Base-by-base conservation (phyloP, 306 rosid genomes). In the Prosopis cineraria region DNA sequence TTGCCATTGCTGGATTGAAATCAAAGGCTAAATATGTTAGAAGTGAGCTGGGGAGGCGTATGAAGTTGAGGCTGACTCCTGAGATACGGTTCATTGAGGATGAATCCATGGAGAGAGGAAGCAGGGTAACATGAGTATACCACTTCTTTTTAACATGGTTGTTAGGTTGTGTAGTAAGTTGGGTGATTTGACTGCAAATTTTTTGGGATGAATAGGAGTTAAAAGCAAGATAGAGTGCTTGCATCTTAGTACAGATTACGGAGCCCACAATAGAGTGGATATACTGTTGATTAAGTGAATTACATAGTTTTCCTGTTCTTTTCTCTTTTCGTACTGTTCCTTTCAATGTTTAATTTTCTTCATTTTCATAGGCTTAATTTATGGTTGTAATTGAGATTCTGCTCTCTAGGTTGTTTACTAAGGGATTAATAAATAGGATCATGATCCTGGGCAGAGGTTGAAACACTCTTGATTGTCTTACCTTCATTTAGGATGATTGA, bases 81-180 rank as follows among this genome's bases (percentile, higher is more conserved):
- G 98, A 95, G 90, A 87, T 95, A 72, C 89, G 98, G 50, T 95
- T 95, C 78, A 44, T 95, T 4, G 96, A 95, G 84, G 98, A 95
- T 67, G 98, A 91, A 29, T 85, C 98, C 30, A 78, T 92, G 48
- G 98, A 95, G 81, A 88, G 91, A 89, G 97, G 98, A 89, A 92
- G 98, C 96, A 89, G 97, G 97, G 98, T 94, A 78, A 79, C 45
- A 68, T 63, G 36, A 30, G 36, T 60, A 68, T 68, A 66, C 47
- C 24, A 65, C 4, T 3, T 29, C 68, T 67, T 16, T 13, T 72
- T 63, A 31, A 40, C 33, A 11, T 36, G 34, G 19, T 55, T 55
- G 10, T 11, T 11, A 24, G 33, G 17, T 36, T 69, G 17, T 31
- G 36, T 20, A n/a, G 30, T 63, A 17, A 68, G n/a, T 12, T 30